These are phyloP conservation scores for Petunia axillaris DNA, from an alignment of 257 asterid species.

Conservation along the genomic window DNA sequence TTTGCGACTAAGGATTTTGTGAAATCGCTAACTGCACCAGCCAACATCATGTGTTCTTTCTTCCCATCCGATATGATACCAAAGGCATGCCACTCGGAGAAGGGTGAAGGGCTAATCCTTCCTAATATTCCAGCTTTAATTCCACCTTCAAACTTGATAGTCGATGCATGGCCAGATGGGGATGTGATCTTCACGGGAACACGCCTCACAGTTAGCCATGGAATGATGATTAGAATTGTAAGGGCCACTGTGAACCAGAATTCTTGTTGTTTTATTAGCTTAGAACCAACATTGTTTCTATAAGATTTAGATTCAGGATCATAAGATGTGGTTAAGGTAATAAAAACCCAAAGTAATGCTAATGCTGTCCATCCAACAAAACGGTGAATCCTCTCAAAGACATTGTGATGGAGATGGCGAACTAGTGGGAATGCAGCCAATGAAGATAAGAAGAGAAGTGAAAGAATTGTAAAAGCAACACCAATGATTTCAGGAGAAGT, in stretches of 20 bases:
- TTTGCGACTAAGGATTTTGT: conserved; percentile 53
- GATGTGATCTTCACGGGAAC: conserved; percentile 58
- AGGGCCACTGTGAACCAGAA: conserved; percentile 58
- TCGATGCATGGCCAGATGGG: conserved; percentile 73
- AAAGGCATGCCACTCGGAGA: conserved; percentile 83
- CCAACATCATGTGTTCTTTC: conserved; percentile 69
- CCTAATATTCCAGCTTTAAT: conserved; percentile 65
- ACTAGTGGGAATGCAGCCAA: conserved; percentile 73
- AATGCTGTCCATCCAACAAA: conserved; percentile 69
- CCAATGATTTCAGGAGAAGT: conserved; percentile 50
- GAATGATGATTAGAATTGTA: conserved; percentile 51
- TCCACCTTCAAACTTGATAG: conserved; percentile 68
- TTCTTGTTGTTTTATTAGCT: conserved; percentile 47
- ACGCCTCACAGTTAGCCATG: conserved; percentile 63
- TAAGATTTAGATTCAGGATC: conserved; percentile 55
- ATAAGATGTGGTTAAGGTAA: conserved; percentile 51
- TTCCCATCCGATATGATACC: conserved; percentile 72
- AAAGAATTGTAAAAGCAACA: conserved; percentile 56
- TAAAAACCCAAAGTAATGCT: conserved; percentile 59
- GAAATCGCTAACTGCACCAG: conserved; percentile 83
- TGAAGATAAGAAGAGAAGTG: conserved; percentile 51
- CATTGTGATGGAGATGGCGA: conserved; percentile 85
- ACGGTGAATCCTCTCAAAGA: conserved; percentile 71
- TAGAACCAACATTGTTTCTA: conserved; percentile 31
- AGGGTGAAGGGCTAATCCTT: conserved; percentile 74